phyloP scores from a whole-genome alignment of 2,329 filamentous ascomycete species.

The Anthostomella pinea region DNA sequence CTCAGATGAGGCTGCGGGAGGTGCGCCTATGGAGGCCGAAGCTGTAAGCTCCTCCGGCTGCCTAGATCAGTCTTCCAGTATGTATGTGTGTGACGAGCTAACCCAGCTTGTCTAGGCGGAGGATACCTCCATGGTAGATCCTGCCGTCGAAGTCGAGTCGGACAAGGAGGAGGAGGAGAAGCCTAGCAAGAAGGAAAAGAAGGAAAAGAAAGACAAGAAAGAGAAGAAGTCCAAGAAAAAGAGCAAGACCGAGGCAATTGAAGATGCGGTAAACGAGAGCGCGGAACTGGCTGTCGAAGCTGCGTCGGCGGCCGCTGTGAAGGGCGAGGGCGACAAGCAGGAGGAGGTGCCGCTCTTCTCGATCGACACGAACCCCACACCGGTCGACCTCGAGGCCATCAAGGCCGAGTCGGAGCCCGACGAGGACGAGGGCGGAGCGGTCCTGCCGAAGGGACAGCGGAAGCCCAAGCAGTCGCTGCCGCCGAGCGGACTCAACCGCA shows the following conservation, averaged over 20 bases:
- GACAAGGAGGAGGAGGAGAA: slow-evolving; percentile 67
- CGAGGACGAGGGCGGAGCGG: slow-evolving; percentile 10
- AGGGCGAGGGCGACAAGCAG: slow-evolving; percentile 1
- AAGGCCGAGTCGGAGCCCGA: slow-evolving; percentile 1
- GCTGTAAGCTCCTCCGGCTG: slow-evolving; percentile 6
- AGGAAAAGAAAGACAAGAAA: slow-evolving; percentile 68
- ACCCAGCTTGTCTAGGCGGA: slow-evolving; percentile 1
- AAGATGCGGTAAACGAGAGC: slow-evolving; percentile 7
- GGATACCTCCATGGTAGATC: slow-evolving; percentile 64
- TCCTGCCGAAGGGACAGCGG: slow-evolving; percentile 3
- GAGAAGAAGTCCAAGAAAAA: slow-evolving; percentile 5
- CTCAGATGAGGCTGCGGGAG: slow-evolving; percentile 9
- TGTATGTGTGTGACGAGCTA: too few relatives aligned
- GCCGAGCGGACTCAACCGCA: slow-evolving; percentile 23
- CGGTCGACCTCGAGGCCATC: slow-evolving; percentile 13
- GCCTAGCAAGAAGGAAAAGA: slow-evolving; percentile 61
- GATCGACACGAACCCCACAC: slow-evolving; percentile 26
- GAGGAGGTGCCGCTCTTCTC: slow-evolving; percentile 18
- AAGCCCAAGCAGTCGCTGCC: slow-evolving; percentile 3
- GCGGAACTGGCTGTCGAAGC: too few relatives aligned
- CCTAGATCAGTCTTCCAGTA: background rate
- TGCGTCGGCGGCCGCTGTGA: too few relatives aligned
- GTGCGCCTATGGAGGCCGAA: slow-evolving; percentile 4
- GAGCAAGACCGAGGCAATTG: background rate
- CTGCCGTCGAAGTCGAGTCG: too few relatives aligned